Percentiles rank a stretch among this genome's conserved stretches.
Conservation (phyloP, 768 basidiomycete species). For the Boletus pseudopeckii region DNA sequence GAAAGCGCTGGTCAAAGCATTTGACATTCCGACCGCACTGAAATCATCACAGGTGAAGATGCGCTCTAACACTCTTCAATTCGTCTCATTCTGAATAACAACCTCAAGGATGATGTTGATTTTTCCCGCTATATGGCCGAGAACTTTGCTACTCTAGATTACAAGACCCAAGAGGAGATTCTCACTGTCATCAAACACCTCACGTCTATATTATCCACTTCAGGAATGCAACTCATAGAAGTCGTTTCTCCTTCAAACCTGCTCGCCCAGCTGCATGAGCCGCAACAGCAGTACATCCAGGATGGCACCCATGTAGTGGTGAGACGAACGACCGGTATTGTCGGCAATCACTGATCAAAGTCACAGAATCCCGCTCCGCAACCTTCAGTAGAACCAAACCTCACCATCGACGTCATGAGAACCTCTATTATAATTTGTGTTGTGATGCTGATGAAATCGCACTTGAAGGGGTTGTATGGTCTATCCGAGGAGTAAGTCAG, state of each 20-base stretch:
- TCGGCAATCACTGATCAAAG: neutral
- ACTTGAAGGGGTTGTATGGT: slow-evolving; percentile 80
- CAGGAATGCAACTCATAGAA: slow-evolving; percentile 81
- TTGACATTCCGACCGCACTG: slow-evolving; percentile 64
- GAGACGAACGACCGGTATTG: neutral
- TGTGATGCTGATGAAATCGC: slow-evolving; percentile 81
- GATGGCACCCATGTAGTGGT: slow-evolving; percentile 4
- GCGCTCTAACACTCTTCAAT: no score
- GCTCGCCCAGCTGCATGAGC: slow-evolving; percentile 54
- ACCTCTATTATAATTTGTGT: slow-evolving; percentile 79
- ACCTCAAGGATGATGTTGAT: slow-evolving; percentile 68
- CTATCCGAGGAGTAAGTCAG: slow-evolving; percentile 84
- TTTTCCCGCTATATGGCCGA: slow-evolving; percentile 93
- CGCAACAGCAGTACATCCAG: slow-evolving; percentile 5
- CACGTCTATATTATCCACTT: slow-evolving; percentile 70
- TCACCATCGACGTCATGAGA: slow-evolving; percentile 42
- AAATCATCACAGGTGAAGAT: slow-evolving; percentile 54
- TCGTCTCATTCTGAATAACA: neutral
- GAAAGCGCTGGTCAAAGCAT: slow-evolving; percentile 74
- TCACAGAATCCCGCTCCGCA: slow-evolving; percentile 1
- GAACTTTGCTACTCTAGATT: slow-evolving; percentile 89
- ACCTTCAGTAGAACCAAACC: slow-evolving; percentile 1
- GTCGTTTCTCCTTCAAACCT: slow-evolving; percentile 67
- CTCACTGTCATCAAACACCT: slow-evolving; percentile 79
- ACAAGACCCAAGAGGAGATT: slow-evolving; percentile 93